A percentile compares a stretch with the other conserved stretches of the same genome.
phyloP scores from a whole-genome alignment of 2,329 filamentous ascomycete species.

The Cladophialophora bantiana region DNA sequence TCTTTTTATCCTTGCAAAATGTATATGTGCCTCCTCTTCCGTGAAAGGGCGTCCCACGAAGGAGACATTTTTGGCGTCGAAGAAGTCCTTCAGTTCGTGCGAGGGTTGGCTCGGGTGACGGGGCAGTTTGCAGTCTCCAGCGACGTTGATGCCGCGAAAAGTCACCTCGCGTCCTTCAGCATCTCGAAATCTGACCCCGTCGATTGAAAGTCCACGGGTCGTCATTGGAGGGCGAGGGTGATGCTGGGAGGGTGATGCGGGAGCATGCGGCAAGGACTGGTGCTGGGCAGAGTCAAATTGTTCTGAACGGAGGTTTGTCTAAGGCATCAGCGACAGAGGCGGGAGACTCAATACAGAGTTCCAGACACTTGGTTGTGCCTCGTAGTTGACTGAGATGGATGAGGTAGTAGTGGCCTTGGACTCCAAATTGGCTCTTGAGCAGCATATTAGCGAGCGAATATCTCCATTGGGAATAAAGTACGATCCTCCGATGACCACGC shows the following conservation, averaged over 20 bases:
- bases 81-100: constrained; percentile 79
- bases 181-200: constrained; percentile 86
- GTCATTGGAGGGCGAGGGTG: constrained; percentile 62
- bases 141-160: constrained; percentile 91
- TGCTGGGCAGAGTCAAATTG: not conserved
- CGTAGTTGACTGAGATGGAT: not conserved
- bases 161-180: constrained; percentile 81
- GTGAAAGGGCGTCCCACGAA: constrained; percentile 88
- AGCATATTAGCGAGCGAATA: not conserved
- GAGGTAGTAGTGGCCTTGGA: not conserved
- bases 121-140: constrained; percentile 88
- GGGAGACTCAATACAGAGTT: not conserved
- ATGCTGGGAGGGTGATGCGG: constrained; percentile 19
- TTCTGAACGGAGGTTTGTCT: not conserved
- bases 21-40: constrained; percentile 79
- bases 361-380: not conserved
- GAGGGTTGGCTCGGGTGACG: constrained; percentile 82
- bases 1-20: constrained; percentile 83
- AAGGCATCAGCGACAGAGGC: not conserved
- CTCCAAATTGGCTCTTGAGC: not conserved
- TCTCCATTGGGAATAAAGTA: constrained; percentile 1
- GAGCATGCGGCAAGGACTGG: constrained; percentile 26
- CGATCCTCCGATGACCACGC: not conserved
- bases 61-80: constrained; percentile 88
- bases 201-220: constrained; percentile 78